Evolutionary conservation across 1,284 basidiomycete genomes (phyloP).

Genomic region (Mycosarcoma maydis): DNA sequence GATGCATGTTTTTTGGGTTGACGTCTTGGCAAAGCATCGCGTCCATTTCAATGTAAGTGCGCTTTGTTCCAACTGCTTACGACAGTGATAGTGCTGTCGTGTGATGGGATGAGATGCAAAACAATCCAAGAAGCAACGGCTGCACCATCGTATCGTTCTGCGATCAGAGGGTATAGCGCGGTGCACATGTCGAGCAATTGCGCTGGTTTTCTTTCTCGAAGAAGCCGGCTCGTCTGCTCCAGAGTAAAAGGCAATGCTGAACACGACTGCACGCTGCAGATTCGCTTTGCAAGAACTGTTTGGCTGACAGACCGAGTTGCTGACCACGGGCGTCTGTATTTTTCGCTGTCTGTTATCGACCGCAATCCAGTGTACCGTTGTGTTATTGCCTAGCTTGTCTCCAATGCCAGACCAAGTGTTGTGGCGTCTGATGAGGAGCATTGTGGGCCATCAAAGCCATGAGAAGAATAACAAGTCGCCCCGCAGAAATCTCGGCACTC

Average conservation of each 20-base stretch:
- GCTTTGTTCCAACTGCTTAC: background rate
- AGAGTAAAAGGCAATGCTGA: constrained; percentile 56
- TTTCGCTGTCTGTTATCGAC: background rate
- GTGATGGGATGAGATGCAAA: constrained; percentile 1
- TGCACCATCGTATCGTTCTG: background rate
- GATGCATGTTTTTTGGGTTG: no score
- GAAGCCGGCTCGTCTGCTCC: background rate
- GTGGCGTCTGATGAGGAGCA: background rate
- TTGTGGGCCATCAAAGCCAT: no score
- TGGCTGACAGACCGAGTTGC: background rate
- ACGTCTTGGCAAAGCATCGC: no score
- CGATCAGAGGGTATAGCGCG: constrained; percentile 1
- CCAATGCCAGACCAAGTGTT: background rate
- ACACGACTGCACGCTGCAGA: background rate
- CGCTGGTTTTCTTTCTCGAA: background rate
- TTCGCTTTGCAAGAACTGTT: background rate
- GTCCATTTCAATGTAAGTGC: constrained; percentile 27
- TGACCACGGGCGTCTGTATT: constrained; percentile 1
- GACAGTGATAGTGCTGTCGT: background rate
- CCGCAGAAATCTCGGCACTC: constrained; percentile 13
- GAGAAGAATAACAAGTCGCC: constrained; percentile 2
- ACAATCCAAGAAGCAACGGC: constrained; percentile 24
- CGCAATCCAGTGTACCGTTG: no score
- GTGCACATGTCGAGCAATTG: constrained; percentile 30
- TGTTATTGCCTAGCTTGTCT: no score